A percentile compares a stretch with the other conserved stretches of the same genome.
phyloP scores from a whole-genome alignment of 768 basidiomycete genomes.

The Leccinum fibrillosum region DNA sequence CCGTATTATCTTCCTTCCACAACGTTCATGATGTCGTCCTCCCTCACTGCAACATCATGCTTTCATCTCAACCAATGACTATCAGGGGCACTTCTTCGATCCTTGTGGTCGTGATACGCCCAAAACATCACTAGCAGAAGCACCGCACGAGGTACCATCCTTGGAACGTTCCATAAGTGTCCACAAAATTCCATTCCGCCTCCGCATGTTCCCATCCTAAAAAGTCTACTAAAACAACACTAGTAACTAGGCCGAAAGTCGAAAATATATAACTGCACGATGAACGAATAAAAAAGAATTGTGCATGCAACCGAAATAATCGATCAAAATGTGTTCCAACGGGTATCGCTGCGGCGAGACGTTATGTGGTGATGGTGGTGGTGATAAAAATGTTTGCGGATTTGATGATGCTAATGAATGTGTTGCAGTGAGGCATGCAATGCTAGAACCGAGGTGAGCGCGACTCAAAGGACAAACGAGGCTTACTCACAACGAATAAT shows the following conservation, averaged over 20 bases:
- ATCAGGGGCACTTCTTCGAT: not conserved
- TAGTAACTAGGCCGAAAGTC: conserved; percentile 13
- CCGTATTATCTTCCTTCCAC: not conserved
- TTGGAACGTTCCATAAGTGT: not conserved
- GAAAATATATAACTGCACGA: conserved; percentile 18
- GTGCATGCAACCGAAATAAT: conserved; percentile 9
- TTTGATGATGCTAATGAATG: conserved; percentile 8
- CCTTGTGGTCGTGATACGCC: not conserved
- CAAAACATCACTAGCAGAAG: not conserved
- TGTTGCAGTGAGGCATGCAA: conserved; percentile 1
- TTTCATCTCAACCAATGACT: not conserved
- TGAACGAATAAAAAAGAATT: conserved; percentile 14
- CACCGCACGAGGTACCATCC: not conserved
- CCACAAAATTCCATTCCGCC: conserved; percentile 4
- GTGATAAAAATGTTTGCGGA: not conserved
- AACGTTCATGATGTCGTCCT: not conserved
- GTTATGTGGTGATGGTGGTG: conserved; percentile 3
- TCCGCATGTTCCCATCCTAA: conserved; percentile 3
- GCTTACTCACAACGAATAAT: conserved; percentile 23
- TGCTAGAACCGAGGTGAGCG: conserved; percentile 15
- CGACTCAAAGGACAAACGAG: not conserved
- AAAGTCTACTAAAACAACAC: conserved; percentile 22
- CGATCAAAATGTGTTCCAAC: not conserved
- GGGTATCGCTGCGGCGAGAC: conserved; percentile 1
- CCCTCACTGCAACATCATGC: not conserved